Evolutionary conservation across 768 basidiomycete species (phyloP), one percentile per base, ranked within the genome.

Genomic region (Russula brevipes): DNA sequence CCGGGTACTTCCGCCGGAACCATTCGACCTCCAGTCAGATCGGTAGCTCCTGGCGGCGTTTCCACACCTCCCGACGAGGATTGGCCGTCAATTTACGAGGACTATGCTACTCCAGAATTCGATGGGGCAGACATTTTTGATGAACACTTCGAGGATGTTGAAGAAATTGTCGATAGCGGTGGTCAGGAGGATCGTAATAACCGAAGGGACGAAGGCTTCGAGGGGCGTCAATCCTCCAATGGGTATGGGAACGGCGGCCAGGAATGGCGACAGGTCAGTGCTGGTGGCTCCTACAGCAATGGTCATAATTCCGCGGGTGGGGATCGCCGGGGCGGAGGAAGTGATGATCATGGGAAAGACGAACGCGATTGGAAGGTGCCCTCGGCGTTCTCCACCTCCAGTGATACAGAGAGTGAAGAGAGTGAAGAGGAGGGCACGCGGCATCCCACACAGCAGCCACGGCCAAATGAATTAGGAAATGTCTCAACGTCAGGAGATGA

Each of bases 1-100:
- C 76, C 80, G n/a, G 76, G 78, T n/a, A 78, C 79, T 14, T 80
- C 82, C 36, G 74, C 74, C 33, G 80, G 75, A 47, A 81, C 79
- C 31, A 76, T 80, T 58, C 73, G 79, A 24, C 72, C 72, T 41
- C 69, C 72, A 35, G 58, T 70, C 53, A 52, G 61, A 16, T 59
- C 61, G 19, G 19, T 63, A 19, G 46, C 49, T 54, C 61, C 69
- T 9, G 41, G 49, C 8, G 64, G 54, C 56, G 36, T 53, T 50
- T 47, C 57, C 54, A 64, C 59, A 60, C 63, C 51, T 39, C 54
- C 54, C 16, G 61, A 60, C 33, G 69, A 56, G n/a, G 59, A 68
- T 10, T 60, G 57, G 49, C 39, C 38, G 9, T 45, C 57, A 19
- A 59, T 24, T 41, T 58, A 53, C 35, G 60, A 36, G 11, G 63